Conservation (phyloP, 1,139 yeast genomes). For the Yamadazyma siamensis region DNA sequence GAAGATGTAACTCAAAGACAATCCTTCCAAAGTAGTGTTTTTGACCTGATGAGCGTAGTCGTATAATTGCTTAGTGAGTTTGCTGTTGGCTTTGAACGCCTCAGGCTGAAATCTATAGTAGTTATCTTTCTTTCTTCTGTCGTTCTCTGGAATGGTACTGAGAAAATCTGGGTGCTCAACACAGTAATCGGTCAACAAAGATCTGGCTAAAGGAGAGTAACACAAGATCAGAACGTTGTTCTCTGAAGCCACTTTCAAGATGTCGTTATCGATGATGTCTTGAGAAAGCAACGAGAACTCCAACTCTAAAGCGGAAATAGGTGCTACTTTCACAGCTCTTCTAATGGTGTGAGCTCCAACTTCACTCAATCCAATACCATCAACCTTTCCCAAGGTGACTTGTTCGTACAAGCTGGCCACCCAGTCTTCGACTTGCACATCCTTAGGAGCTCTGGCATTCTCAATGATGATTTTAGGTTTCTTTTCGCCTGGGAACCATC, state of each 20-base stretch:
- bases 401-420: conserved; percentile 46
- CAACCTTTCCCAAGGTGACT: conserved; percentile 53
- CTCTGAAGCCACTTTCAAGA: conserved; percentile 44
- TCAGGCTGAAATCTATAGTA: conserved; percentile 62
- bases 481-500: neutral
- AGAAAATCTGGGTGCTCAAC: conserved; percentile 30
- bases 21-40: conserved; percentile 48
- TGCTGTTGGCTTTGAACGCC: conserved; percentile 47
- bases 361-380: conserved; percentile 70
- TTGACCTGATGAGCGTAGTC: conserved; percentile 40
- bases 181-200: conserved; percentile 60
- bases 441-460: conserved; percentile 62
- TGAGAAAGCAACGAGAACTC: conserved; percentile 66
- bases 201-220: conserved; percentile 78
- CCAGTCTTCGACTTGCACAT: conserved; percentile 45
- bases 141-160: conserved; percentile 18
- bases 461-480: conserved; percentile 55
- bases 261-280: conserved; percentile 58
- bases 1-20: conserved; percentile 72
- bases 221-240: conserved; percentile 61
- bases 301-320: conserved; percentile 65
- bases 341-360: conserved; percentile 56
- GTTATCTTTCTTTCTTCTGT: conserved; percentile 35
- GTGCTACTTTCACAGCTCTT: conserved; percentile 45
- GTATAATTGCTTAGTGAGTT: conserved; percentile 39